A percentile compares a stretch with the other conserved stretches of the same genome.
Conservation (phyloP, 257 asterid genomes). For the Solanum ossicruentum region DNA sequence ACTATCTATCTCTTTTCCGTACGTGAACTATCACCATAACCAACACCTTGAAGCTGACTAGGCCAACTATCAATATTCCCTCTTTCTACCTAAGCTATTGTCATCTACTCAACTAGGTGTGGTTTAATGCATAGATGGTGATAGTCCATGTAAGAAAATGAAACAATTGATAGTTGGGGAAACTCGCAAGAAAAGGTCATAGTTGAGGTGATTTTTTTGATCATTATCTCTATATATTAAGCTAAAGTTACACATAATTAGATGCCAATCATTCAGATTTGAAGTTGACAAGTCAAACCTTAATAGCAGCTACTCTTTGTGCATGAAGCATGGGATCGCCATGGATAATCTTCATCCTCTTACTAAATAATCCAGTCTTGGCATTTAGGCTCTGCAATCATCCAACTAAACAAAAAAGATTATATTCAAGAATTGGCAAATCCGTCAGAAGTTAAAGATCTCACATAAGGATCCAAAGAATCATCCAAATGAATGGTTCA, state of each 20-base stretch:
- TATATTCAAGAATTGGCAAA: conserved; percentile 24
- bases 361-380: conserved; percentile 78
- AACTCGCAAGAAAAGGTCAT: no score
- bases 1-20: no score
- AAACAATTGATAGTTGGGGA: no score
- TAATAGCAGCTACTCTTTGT: conserved; percentile 88
- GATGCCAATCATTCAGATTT: not conserved
- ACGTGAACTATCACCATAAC: no score
- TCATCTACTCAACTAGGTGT: no score
- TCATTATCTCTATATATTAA: not conserved
- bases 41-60: no score
- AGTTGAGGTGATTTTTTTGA: no score
- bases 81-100: no score
- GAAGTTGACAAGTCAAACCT: conserved; percentile 28
- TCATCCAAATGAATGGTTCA: not conserved
- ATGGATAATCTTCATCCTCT: conserved; percentile 90
- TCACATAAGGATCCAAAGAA: not conserved
- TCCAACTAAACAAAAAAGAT: conserved; percentile 70
- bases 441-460: not conserved
- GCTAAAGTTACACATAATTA: not conserved
- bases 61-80: no score
- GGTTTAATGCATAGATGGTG: no score
- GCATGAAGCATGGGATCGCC: conserved; percentile 74
- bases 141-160: no score
- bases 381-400: conserved; percentile 99